phyloP scores from a whole-genome alignment of 108 stramenopile species.

The Cyclotella cryptica region DNA sequence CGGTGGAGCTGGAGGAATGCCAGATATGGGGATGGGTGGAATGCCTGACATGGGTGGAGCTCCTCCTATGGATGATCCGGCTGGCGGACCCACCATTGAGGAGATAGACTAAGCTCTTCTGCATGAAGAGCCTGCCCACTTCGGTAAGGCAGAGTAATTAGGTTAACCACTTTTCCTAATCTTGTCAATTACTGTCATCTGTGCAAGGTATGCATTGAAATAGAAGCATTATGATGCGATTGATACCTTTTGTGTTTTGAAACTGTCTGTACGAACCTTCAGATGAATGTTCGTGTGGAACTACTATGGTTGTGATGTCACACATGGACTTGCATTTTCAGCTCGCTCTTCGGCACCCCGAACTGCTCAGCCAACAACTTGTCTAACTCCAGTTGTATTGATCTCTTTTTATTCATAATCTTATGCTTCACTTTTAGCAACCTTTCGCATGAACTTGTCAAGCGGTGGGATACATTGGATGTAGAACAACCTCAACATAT shows the following conservation, averaged over 20 bases:
- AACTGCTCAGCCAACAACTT: conserved; percentile 32
- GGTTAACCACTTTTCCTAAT: no score
- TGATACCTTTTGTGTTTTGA: no score
- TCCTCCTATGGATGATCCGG: conserved; percentile 77
- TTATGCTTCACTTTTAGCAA: conserved; percentile 19
- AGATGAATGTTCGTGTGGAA: no score
- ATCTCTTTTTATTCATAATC: conserved; percentile 24
- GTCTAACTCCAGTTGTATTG: conserved; percentile 35
- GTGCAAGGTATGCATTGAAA: no score
- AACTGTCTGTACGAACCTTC: no score
- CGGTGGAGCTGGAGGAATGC: conserved; percentile 62
- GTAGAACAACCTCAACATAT: conserved; percentile 18
- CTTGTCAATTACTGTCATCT: no score
- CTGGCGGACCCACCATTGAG: conserved; percentile 91
- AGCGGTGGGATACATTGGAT: conserved; percentile 25
- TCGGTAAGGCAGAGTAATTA: no score
- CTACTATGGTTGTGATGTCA: no score
- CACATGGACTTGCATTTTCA: conserved; percentile 3
- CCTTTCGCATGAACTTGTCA: conserved; percentile 2
- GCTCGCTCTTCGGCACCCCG: conserved; percentile 14
- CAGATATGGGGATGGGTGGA: conserved; percentile 68
- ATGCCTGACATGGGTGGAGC: conserved; percentile 84
- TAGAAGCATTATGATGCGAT: no score
- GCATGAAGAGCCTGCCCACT: no score
- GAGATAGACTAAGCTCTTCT: conserved; percentile 80